These are phyloP conservation scores for Mycocalia duriaeana DNA, from an alignment of 1,284 basidiomycete genomes.

Conservation along the genomic window DNA sequence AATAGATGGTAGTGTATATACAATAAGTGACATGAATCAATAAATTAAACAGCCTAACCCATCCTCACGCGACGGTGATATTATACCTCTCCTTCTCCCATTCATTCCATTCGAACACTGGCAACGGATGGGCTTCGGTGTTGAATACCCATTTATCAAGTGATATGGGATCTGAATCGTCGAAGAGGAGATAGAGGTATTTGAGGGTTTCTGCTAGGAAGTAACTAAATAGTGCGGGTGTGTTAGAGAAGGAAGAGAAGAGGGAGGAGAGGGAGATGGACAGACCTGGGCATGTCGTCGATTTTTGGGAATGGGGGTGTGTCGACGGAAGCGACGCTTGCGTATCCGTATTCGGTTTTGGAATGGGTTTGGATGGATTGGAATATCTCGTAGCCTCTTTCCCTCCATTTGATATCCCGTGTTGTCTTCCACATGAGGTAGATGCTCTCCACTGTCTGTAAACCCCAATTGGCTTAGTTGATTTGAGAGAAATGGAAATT, in stretches of 20 bases:
- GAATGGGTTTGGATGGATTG: slow-evolving; percentile 60
- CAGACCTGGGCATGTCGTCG: slow-evolving; percentile 67
- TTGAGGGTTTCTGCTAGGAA: slow-evolving; percentile 37
- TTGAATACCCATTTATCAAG: slow-evolving; percentile 74
- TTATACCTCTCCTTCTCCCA: slow-evolving; percentile 35
- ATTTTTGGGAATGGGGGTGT: slow-evolving; percentile 21
- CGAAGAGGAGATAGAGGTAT: slow-evolving; percentile 59
- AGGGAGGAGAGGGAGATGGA: not conserved
- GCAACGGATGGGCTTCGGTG: slow-evolving; percentile 71
- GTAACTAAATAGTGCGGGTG: not conserved
- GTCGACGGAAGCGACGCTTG: slow-evolving; percentile 48
- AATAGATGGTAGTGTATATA: too few species aligned
- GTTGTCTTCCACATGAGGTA: slow-evolving; percentile 70
- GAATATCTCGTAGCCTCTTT: slow-evolving; percentile 69
- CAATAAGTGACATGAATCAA: too few species aligned
- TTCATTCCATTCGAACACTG: slow-evolving; percentile 55
- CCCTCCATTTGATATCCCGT: slow-evolving; percentile 58
- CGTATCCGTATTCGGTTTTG: slow-evolving; percentile 50
- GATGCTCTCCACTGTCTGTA: slow-evolving; percentile 64
- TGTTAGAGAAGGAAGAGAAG: not conserved
- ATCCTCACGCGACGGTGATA: too few species aligned
- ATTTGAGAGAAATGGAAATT: not conserved
- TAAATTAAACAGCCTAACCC: too few species aligned
- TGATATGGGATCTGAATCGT: slow-evolving; percentile 52
- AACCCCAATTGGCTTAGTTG: slow-evolving; percentile 2